Conservation (phyloP, 1,284 basidiomycete genomes). For the Pholiota adiposa region DNA sequence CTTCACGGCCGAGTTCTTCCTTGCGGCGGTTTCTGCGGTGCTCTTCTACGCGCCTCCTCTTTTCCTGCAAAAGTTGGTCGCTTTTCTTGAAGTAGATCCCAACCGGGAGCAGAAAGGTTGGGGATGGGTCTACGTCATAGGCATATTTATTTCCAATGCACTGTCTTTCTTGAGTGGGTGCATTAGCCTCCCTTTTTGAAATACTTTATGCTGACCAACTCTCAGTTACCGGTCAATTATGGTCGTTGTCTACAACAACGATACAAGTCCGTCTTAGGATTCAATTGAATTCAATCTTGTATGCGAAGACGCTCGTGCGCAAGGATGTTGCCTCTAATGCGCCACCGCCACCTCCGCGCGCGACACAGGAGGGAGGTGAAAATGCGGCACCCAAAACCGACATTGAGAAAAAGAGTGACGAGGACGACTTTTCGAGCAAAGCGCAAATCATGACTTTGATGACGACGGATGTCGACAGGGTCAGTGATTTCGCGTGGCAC, state of each 20-base stretch:
- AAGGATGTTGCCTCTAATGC: conserved; percentile 82
- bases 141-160: conserved; percentile 70
- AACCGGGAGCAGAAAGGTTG: conserved; percentile 58
- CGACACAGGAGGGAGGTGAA: conserved; percentile 21
- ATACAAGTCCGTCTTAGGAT: conserved; percentile 75
- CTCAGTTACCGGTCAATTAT: conserved; percentile 59
- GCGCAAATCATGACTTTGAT: conserved; percentile 88
- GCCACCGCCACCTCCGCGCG: conserved; percentile 26
- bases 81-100: conserved; percentile 73
- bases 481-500: conserved; percentile 86
- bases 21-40: conserved; percentile 67
- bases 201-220: conserved; percentile 5
- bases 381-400: conserved; percentile 23
- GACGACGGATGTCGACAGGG: conserved; percentile 91
- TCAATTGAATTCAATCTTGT: conserved; percentile 87
- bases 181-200: neutral
- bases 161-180: conserved; percentile 61
- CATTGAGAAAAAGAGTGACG: conserved; percentile 54
- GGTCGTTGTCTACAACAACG: conserved; percentile 74
- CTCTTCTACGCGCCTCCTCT: conserved; percentile 82
- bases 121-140: conserved; percentile 77
- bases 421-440: conserved; percentile 85
- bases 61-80: conserved; percentile 73
- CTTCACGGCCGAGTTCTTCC: conserved; percentile 48
- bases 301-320: conserved; percentile 87